These are phyloP conservation scores for Mrakia gelida DNA, from an alignment of 768 basidiomycete genomes.

Conservation along the genomic window DNA sequence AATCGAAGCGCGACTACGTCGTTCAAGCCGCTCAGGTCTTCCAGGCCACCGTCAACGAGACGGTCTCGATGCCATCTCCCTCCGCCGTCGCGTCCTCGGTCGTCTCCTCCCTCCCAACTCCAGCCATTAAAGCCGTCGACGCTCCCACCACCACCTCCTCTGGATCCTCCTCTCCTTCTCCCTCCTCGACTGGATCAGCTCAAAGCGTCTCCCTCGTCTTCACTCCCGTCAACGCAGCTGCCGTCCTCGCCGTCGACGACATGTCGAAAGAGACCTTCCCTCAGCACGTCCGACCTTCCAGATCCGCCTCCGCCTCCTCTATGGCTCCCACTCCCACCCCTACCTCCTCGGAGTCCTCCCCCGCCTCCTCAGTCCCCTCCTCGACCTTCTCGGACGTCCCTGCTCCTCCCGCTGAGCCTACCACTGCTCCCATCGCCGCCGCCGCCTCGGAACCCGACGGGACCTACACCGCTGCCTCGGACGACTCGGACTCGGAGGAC, in stretches of 20 bases:
- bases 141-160: slow-evolving; percentile 34
- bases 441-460: not conserved
- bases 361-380: not conserved
- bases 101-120: slow-evolving; percentile 42
- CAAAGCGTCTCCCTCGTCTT: slow-evolving; percentile 11
- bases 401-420: not conserved
- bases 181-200: slow-evolving; percentile 28
- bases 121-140: slow-evolving; percentile 49
- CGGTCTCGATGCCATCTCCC: slow-evolving; percentile 40
- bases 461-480: not conserved
- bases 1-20: slow-evolving; percentile 31
- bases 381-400: not conserved
- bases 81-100: slow-evolving; percentile 45
- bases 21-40: slow-evolving; percentile 23
- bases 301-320: not conserved
- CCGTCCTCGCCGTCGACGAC: slow-evolving; percentile 6
- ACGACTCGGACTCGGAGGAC: not conserved
- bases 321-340: not conserved
- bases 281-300: not conserved
- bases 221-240: slow-evolving; percentile 11
- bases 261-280: not conserved
- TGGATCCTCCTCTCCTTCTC: slow-evolving; percentile 32
- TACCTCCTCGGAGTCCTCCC: not conserved
- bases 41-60: slow-evolving; percentile 17
- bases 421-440: not conserved